Evolutionary conservation across 805 yeast genomes (phyloP), one percentile per base, ranked within the genome.

Genomic region (Cyberlindnera maritima): DNA sequence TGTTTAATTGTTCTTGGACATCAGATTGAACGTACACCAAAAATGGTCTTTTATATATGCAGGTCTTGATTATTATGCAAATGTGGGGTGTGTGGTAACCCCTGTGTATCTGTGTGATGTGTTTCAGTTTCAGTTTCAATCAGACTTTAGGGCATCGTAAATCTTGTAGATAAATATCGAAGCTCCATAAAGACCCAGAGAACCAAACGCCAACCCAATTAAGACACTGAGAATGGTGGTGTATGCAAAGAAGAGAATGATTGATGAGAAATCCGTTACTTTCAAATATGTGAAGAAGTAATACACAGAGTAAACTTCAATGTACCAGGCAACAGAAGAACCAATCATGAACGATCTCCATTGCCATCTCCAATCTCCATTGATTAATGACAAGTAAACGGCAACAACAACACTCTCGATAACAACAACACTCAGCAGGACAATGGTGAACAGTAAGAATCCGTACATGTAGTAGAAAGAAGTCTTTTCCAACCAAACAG

Each of bases 381-480:
- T 69, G 19, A 73, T 71, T 57, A 88, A 70, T 37, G 84, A 74
- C 36, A 85, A 60, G 59, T 84, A 88, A 10, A 84, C 74, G 6
- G 85, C 80, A 36, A 88, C 79, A 20, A 88, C 74, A 9, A 91
- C 79, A 44, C 85, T 78, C 63, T 88, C 96, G 34, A 80, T 68
- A 18, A 87, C 80, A 13, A 86, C 81, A 31, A 85, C 69, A 37
- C 80, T 65, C 31, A 87, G 69, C 37, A 88, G 67, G 5, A 80
- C 49, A 28, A 81, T 72, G 4, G 89, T 84, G 23, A 80, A 67
- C 19, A 84, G 72, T 19, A 89, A 68, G 60, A 87, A 88, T 2
- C 96, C 94, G 64, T 85, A 88, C 77, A 82, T 77, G 69, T 82
- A 85, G 64, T 85, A 86, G 58, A 81, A 86, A 3, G 91, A 79